These are phyloP conservation scores for Periconia macrospinosa DNA, from an alignment of 2,329 filamentous ascomycete species.

Conservation along the genomic window DNA sequence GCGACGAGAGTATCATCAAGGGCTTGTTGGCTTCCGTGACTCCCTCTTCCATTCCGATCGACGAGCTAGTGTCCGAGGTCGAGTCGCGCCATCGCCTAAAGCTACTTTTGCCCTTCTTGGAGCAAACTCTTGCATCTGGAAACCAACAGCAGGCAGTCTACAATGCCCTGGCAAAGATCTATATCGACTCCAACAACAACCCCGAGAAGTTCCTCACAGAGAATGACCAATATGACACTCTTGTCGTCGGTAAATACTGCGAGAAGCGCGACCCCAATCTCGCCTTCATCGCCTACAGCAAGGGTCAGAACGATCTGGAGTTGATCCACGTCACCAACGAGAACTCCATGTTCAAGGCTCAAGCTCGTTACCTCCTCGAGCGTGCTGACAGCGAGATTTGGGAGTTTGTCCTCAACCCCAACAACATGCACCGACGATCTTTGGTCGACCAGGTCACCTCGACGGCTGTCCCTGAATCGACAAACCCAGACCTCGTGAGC, in stretches of 20 bases:
- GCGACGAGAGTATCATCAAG: slow-evolving; percentile 96
- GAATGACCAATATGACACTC: slow-evolving; percentile 93
- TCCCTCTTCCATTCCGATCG: slow-evolving; percentile 83
- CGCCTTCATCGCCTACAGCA: slow-evolving; percentile 91
- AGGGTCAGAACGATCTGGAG: slow-evolving; percentile 96
- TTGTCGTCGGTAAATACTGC: slow-evolving; percentile 94
- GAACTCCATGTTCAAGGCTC: slow-evolving; percentile 99
- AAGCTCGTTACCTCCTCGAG: slow-evolving; percentile 91
- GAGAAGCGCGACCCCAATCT: slow-evolving; percentile 98
- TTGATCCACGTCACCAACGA: slow-evolving; percentile 98
- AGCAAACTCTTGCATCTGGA: slow-evolving; percentile 82
- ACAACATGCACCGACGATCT: slow-evolving; percentile 92
- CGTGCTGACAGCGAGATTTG: slow-evolving; percentile 89
- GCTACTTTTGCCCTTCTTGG: slow-evolving; percentile 92
- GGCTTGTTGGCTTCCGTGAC: slow-evolving; percentile 83
- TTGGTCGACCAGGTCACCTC: slow-evolving; percentile 95
- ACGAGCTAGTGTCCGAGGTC: slow-evolving; percentile 92
- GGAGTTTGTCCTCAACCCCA: slow-evolving; percentile 90
- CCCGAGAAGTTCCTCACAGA: slow-evolving; percentile 97
- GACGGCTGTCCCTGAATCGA: slow-evolving; percentile 85
- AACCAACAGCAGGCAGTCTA: slow-evolving; percentile 97
- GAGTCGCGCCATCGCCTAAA: slow-evolving; percentile 94
- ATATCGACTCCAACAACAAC: slow-evolving; percentile 90
- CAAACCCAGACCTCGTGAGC: slow-evolving; percentile 91
- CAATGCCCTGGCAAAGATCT: slow-evolving; percentile 98